A percentile compares a stretch with the other conserved stretches of the same genome.
Conservation (phyloP, 73 alveolate genomes). For the Effrenium voratum region DNA sequence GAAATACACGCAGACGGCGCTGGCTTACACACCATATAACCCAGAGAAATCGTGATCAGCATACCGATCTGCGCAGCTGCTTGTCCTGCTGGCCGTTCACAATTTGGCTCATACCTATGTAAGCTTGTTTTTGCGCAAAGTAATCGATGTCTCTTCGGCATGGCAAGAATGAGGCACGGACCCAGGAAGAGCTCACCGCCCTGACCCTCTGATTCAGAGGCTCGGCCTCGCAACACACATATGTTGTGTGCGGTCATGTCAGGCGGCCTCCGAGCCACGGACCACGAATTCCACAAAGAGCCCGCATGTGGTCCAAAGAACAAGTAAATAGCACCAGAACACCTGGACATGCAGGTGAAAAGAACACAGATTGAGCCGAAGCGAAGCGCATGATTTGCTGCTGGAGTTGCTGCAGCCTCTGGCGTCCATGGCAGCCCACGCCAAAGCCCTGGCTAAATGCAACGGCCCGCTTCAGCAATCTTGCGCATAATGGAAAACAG, state of each 20-base stretch:
- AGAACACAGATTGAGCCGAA: neutral
- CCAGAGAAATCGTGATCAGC: no score
- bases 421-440: conserved; percentile 84
- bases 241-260: neutral
- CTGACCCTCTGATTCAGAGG: conserved; percentile 46
- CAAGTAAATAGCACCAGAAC: conserved; percentile 39
- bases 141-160: no score
- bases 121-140: no score
- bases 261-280: neutral
- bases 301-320: conserved; percentile 34
- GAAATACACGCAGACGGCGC: neutral
- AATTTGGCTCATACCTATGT: no score
- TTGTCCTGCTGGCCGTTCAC: no score
- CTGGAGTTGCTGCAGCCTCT: neutral
- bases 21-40: no score
- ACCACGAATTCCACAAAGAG: conserved; percentile 38
- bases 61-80: no score
- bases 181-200: neutral
- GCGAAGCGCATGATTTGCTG: neutral
- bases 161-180: neutral
- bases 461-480: neutral
- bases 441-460: conserved; percentile 40
- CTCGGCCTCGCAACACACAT: neutral
- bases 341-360: neutral
- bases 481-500: neutral